phyloP scores from a whole-genome alignment of 2,329 filamentous ascomycete species.

The Colletotrichum nymphaeae region DNA sequence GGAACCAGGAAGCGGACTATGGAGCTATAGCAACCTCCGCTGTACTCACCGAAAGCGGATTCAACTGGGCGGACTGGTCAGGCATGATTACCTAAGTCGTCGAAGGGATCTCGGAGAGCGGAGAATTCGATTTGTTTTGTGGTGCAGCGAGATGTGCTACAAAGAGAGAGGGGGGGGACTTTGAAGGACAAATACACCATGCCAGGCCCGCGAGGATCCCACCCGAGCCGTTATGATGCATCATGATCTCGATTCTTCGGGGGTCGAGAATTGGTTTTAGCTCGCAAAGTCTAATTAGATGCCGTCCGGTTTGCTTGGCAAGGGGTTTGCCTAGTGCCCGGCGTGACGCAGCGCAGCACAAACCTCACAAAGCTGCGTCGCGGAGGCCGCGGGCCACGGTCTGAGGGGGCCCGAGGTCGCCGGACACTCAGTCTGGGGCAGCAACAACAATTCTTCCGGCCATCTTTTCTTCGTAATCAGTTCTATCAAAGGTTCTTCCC shows the following conservation, averaged over 20 bases:
- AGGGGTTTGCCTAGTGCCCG: not conserved
- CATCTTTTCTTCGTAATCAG: too few species aligned
- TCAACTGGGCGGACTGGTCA: conserved; percentile 21
- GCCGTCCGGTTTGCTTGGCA: not conserved
- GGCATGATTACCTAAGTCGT: conserved; percentile 5
- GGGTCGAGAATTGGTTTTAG: not conserved
- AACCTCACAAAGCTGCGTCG: not conserved
- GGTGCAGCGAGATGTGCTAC: not conserved
- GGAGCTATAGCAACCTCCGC: conserved; percentile 11
- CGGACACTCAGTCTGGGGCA: not conserved
- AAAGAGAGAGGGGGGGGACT: not conserved
- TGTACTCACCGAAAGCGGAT: conserved; percentile 27
- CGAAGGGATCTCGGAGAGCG: not conserved
- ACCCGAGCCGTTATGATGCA: not conserved
- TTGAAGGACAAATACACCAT: conserved; percentile 15
- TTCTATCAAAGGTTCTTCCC: not conserved
- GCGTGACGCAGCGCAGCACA: not conserved
- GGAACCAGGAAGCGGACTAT: conserved; percentile 2
- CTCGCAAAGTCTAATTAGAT: not conserved
- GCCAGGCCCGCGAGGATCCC: not conserved
- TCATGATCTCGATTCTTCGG: conserved; percentile 1
- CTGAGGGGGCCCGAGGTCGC: not conserved
- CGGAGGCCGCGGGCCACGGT: conserved; percentile 18
- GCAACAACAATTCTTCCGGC: not conserved
- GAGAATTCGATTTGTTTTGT: not conserved